phyloP scores from a whole-genome alignment of 352 stramenopile genomes.

The Lagenidium sp. region DNA sequence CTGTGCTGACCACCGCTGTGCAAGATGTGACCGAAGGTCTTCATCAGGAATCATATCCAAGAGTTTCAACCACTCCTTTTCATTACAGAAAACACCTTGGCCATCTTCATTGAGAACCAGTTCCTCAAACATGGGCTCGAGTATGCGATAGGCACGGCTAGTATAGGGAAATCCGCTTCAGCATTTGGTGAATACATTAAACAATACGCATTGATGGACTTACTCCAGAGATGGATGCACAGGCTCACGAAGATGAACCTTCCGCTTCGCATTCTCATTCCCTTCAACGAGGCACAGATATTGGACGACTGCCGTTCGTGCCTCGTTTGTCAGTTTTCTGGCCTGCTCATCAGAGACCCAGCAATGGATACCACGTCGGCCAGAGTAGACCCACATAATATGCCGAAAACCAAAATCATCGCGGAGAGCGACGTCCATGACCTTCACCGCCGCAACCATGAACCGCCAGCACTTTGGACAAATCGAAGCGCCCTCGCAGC shows the following conservation, averaged over 20 bases:
- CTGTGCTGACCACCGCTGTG: conserved; percentile 39
- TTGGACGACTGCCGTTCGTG: conserved; percentile 92
- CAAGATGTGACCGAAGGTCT: conserved; percentile 59
- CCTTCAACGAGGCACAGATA: conserved; percentile 94
- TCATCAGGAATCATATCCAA: conserved; percentile 92
- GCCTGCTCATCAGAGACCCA: conserved; percentile 97
- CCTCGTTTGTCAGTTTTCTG: conserved; percentile 93
- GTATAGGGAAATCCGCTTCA: no score
- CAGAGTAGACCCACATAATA: conserved; percentile 98
- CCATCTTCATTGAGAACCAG: conserved; percentile 86
- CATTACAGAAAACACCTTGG: conserved; percentile 86
- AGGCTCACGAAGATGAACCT: conserved; percentile 87
- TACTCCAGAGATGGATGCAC: conserved; percentile 92
- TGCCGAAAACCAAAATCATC: conserved; percentile 99
- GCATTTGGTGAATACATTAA: no score
- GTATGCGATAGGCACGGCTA: conserved; percentile 87
- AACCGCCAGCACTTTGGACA: conserved; percentile 96
- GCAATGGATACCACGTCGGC: conserved; percentile 98
- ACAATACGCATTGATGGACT: no score
- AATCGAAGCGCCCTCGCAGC: conserved; percentile 88
- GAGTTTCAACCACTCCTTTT: conserved; percentile 87
- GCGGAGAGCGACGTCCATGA: conserved; percentile 86
- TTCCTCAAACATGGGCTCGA: conserved; percentile 94
- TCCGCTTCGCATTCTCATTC: conserved; percentile 83
- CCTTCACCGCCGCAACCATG: conserved; percentile 96